A percentile compares a stretch with the other conserved stretches of the same genome.
Evolutionary conservation across 768 basidiomycete species (phyloP).

Genomic region (Postia placenta): DNA sequence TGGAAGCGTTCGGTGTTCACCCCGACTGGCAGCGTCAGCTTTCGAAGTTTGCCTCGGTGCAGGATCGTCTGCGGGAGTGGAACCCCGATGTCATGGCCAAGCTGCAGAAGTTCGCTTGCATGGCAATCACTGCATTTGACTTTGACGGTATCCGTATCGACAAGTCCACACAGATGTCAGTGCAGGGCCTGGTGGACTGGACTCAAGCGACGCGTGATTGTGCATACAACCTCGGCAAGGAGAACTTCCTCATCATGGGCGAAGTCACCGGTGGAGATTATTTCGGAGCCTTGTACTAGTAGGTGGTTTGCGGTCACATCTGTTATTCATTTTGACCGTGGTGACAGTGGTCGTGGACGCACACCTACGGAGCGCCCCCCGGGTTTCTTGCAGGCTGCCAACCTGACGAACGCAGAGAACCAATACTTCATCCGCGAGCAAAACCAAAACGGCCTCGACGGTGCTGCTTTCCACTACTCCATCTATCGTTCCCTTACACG

Average conservation of each 20-base stretch:
- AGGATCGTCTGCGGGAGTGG: slow-evolving; percentile 95
- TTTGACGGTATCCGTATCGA: slow-evolving; percentile 94
- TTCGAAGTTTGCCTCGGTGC: slow-evolving; percentile 92
- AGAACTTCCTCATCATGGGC: slow-evolving; percentile 86
- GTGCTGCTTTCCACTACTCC: slow-evolving; percentile 90
- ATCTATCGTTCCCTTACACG: slow-evolving; percentile 82
- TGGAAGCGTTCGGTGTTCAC: slow-evolving; percentile 96
- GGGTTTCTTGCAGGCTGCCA: slow-evolving; percentile 63
- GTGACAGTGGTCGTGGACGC: slow-evolving; percentile 75
- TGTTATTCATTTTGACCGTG: background rate
- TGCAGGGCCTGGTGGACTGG: slow-evolving; percentile 78
- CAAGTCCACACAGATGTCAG: slow-evolving; percentile 88
- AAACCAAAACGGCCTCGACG: slow-evolving; percentile 59
- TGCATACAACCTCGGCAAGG: slow-evolving; percentile 66
- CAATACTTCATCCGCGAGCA: slow-evolving; percentile 78
- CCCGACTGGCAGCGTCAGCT: slow-evolving; percentile 92
- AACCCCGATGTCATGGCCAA: slow-evolving; percentile 70
- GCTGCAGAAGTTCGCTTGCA: slow-evolving; percentile 74
- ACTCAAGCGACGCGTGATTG: slow-evolving; percentile 67
- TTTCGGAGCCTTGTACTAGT: slow-evolving; percentile 85
- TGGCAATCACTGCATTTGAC: slow-evolving; percentile 83
- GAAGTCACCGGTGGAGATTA: slow-evolving; percentile 94
- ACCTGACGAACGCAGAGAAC: slow-evolving; percentile 50
- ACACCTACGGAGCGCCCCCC: slow-evolving; percentile 66
- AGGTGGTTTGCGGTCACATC: slow-evolving; percentile 22